Evolutionary conservation across 257 asterid species (phyloP).

Genomic region (Solanum sitiens): DNA sequence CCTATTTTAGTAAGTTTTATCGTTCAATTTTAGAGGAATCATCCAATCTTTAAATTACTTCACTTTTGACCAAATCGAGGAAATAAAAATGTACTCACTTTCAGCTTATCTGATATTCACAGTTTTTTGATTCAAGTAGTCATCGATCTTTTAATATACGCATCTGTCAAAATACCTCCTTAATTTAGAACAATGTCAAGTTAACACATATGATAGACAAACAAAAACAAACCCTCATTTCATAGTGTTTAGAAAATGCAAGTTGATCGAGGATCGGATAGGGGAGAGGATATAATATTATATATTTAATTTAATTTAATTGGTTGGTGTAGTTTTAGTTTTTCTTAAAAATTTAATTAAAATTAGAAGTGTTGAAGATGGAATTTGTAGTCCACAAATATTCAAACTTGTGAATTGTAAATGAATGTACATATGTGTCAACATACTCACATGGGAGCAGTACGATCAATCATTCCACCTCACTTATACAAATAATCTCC

Average conservation of each 20-base stretch:
- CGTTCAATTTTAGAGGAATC: background rate
- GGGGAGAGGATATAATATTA: background rate
- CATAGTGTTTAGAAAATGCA: background rate
- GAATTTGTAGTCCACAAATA: background rate
- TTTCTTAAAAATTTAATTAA: background rate
- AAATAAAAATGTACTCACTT: background rate
- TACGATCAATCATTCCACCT: background rate
- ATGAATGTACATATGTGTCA: background rate
- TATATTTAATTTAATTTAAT: too few relatives aligned
- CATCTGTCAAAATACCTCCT: background rate
- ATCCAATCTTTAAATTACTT: background rate
- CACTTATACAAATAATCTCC: background rate
- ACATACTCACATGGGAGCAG: background rate
- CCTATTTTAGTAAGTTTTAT: background rate
- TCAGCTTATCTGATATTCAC: background rate
- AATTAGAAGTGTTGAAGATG: background rate
- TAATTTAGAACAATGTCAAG: background rate
- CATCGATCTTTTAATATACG: background rate
- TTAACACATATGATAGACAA: background rate
- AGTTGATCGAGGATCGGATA: background rate
- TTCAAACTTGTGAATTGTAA: background rate
- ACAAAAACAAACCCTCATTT: background rate
- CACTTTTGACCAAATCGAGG: rapidly evolving
- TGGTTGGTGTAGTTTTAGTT: background rate
- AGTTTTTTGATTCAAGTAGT: background rate